Evolutionary conservation across 2,329 filamentous ascomycete genomes (phyloP).

Genomic region (Aspergillus fischeri): DNA sequence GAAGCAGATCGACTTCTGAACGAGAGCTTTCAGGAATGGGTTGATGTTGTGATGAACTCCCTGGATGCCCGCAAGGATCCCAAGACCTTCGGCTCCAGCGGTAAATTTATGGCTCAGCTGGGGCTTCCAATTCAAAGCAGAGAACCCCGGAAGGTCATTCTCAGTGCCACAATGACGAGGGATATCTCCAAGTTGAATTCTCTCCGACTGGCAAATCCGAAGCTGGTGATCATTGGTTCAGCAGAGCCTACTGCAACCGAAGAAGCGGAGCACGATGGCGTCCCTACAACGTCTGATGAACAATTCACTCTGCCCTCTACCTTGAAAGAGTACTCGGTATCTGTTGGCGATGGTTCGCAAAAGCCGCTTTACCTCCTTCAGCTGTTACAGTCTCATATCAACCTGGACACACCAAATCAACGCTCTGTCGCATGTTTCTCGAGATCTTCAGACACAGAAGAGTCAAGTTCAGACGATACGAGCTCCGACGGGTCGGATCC

Average conservation of each 20-base stretch:
- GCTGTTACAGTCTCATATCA: constrained; percentile 53
- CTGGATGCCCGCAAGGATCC: constrained; percentile 52
- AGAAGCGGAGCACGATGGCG: constrained; percentile 18
- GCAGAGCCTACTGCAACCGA: constrained; percentile 22
- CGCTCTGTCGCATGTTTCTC: constrained; percentile 1
- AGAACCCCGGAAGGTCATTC: constrained; percentile 70
- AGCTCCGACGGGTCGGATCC: constrained; percentile 33
- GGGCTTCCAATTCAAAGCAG: constrained; percentile 37
- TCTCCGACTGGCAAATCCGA: constrained; percentile 68
- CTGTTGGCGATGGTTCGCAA: constrained; percentile 63
- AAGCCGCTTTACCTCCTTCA: constrained; percentile 85
- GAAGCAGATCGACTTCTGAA: constrained; percentile 90
- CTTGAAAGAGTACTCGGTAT: constrained; percentile 63
- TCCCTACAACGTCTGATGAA: constrained; percentile 22
- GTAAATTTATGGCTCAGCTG: constrained; percentile 30
- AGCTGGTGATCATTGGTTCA: constrained; percentile 69
- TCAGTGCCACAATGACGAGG: constrained; percentile 88
- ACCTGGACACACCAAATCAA: constrained; percentile 16
- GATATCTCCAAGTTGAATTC: constrained; percentile 76
- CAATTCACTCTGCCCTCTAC: constrained; percentile 58
- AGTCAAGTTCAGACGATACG: constrained; percentile 15
- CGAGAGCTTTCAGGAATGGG: constrained; percentile 90
- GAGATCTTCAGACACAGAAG: constrained; percentile 14
- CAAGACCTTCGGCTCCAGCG: constrained; percentile 43
- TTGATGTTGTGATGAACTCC: constrained; percentile 62